A percentile compares a stretch with the other conserved stretches of the same genome.
These are phyloP conservation scores for Auricularia auricula-judae DNA, from an alignment of 768 basidiomycete species.

Conservation along the genomic window DNA sequence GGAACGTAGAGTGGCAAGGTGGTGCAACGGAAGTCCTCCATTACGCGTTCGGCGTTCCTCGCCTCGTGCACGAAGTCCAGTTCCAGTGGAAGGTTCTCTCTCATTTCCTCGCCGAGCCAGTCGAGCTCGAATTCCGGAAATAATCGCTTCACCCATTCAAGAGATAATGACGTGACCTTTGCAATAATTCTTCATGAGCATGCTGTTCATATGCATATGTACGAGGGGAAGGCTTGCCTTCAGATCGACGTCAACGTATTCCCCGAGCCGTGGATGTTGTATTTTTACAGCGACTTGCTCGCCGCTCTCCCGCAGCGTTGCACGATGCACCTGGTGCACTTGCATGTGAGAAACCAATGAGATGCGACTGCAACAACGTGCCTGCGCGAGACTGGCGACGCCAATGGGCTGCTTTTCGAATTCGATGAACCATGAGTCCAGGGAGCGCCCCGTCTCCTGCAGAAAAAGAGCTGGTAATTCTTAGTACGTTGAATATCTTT, in stretches of 20 bases:
- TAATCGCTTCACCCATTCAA: slow-evolving; percentile 81
- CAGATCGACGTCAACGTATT: slow-evolving; percentile 88
- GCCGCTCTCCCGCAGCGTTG: slow-evolving; percentile 53
- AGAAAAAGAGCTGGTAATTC: slow-evolving; percentile 67
- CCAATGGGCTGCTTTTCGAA: slow-evolving; percentile 87
- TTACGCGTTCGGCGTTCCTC: slow-evolving; percentile 63
- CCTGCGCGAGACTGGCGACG: slow-evolving; percentile 92
- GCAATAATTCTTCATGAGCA: neutral
- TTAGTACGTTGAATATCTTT: slow-evolving; percentile 64
- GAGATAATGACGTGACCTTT: slow-evolving; percentile 28
- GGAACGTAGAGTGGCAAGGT: slow-evolving; percentile 73
- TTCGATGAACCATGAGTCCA: slow-evolving; percentile 69
- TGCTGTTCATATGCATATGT: slow-evolving; percentile 10
- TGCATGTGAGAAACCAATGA: neutral
- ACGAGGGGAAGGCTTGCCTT: slow-evolving; percentile 30
- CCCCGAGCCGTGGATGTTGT: slow-evolving; percentile 88
- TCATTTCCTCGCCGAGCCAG: slow-evolving; percentile 94
- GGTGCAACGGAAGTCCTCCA: slow-evolving; percentile 56
- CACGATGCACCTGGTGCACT: slow-evolving; percentile 30
- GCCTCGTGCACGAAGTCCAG: slow-evolving; percentile 95
- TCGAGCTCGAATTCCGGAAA: slow-evolving; percentile 95
- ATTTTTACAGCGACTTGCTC: slow-evolving; percentile 81
- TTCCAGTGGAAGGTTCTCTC: slow-evolving; percentile 79
- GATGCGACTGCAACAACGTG: slow-evolving; percentile 35
- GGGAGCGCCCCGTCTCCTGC: slow-evolving; percentile 61